These are phyloP conservation scores for Rhodocollybia butyracea DNA, from an alignment of 768 basidiomycete species.

Conservation along the genomic window DNA sequence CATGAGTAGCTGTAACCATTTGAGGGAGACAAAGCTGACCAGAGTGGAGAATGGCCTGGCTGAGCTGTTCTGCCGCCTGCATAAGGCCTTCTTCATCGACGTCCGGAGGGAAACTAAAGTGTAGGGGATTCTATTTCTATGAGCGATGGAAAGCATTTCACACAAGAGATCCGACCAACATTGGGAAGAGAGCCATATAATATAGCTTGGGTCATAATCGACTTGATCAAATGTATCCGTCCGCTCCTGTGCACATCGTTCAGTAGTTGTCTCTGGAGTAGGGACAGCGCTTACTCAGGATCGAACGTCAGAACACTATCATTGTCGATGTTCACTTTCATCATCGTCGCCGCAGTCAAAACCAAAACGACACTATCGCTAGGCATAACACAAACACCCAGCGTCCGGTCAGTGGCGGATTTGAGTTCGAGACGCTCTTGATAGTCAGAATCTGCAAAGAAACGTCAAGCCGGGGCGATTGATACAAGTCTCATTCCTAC, in stretches of 20 bases:
- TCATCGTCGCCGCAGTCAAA: conserved; percentile 66
- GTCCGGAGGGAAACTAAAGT: conserved; percentile 79
- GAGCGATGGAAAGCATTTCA: not conserved
- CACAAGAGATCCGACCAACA: conserved; percentile 26
- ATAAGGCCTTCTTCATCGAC: conserved; percentile 77
- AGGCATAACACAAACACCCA: conserved; percentile 63
- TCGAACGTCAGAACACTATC: conserved; percentile 61
- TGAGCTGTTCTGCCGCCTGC: conserved; percentile 76
- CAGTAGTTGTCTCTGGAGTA: not conserved
- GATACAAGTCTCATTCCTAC: conserved; percentile 29
- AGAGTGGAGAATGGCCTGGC: conserved; percentile 66
- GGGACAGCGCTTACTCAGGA: conserved; percentile 47
- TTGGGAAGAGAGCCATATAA: conserved; percentile 68
- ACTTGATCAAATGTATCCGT: conserved; percentile 65
- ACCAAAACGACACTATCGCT: conserved; percentile 50
- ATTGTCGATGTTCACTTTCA: conserved; percentile 60
- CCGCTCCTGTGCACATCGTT: conserved; percentile 34
- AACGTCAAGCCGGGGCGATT: not conserved
- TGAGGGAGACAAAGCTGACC: conserved; percentile 36
- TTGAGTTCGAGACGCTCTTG: conserved; percentile 72
- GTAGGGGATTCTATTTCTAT: conserved; percentile 60
- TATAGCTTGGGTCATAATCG: conserved; percentile 81
- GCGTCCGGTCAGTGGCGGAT: conserved; percentile 59
- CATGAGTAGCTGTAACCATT: not conserved
- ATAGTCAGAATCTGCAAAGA: conserved; percentile 59